Base-by-base conservation (phyloP, 179 eudicot genomes). In the Vitellaria paradoxa region DNA sequence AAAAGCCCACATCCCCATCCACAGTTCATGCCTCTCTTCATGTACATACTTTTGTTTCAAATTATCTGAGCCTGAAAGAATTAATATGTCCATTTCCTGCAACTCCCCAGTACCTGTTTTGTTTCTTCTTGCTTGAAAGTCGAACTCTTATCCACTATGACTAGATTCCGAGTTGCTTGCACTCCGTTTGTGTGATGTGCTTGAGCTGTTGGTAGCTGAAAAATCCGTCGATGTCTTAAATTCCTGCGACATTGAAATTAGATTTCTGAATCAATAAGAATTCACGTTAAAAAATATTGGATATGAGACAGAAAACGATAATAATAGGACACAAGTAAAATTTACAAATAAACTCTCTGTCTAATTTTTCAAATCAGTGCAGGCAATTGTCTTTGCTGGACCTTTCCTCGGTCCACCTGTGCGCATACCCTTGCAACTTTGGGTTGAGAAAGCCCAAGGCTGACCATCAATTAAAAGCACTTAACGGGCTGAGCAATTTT, bases 201-300 rank as follows among this genome's bases (percentile, higher is more conserved):
- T 68, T n/a, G 20, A 46, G 11, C 12, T 3, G 9, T 49, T 37
- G 57, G 17, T 65, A 23, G 73, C 7, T 13, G 17, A 37, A 53
- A 20, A 17, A 0, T 14, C 72, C 14, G 17, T 10, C 42, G 77
- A 64, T 18, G 66, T 9, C 64, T n/a, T 45, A 52, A 8, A 13
- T 65, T 63, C 24, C 81, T 74, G 77, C 74, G 60, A 68, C 30
- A 42, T 57, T 21, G 47, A 63, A 47, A 2, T 9, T 7, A 14
- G 24, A 49, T 49, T 3, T 21, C 40, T 49, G 0, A 0, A 37
- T 69, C 42, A 49, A 69, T 47, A 13, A 30, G 18, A 12, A 9
- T 9, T 14, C 55, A 9, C 6, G 8, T 13, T 30, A 30, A 74
- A 5, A 4, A 47, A 18, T n/a, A n/a, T 13, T 7, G 42, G 20